Evolutionary conservation across 129 eudicot genomes (phyloP), one percentile per base, ranked within the genome.

Genomic region (Tanacetum coccineum): DNA sequence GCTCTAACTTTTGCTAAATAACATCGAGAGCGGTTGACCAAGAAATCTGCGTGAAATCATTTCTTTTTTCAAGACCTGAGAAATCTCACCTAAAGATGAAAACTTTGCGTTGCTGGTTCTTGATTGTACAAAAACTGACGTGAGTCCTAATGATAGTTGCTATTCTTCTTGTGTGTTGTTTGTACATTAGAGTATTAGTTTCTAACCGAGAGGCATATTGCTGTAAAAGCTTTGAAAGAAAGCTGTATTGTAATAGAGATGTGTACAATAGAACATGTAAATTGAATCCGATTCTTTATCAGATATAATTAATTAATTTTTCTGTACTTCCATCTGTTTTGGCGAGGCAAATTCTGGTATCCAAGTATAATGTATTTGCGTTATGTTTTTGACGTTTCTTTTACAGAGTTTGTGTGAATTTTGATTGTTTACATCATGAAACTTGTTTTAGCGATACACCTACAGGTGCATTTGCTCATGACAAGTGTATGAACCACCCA

Each of bases 1-100:
- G 42, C 42, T 6, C 6, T 36, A 36, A 36, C 42, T 36, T 36
- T 36, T 36, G 42, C 42, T 9, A 36, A 36, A 30, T 30, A 30
- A 30, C 39, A 30, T 30, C 22, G 13, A 0, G 53, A 14, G 9
- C 8, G 20, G 58, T 6, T 55, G 62, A 53, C 36, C 63, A 44
- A 54, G 73, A 68, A 36, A 68, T 30, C 73, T 12, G 58, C 55
- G 22, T 22, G 9, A 42, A 39, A 59, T 50, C 61, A 46, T 26
- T 44, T 13, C 40, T 9, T 6, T 25, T n/a, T 61, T 30, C 25
- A 61, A 32, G 13, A 36, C 25, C 4, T n/a, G 48, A 15, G n/a
- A 60, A 60, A 13, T 25, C 63, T 2, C 36, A 57, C 63, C 44
- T 58, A 58, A 28, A 26, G 17, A 58, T 26, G 63, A 8, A 58